Base-by-base conservation (phyloP, 768 basidiomycete genomes). In the Tricholoma sp. region DNA sequence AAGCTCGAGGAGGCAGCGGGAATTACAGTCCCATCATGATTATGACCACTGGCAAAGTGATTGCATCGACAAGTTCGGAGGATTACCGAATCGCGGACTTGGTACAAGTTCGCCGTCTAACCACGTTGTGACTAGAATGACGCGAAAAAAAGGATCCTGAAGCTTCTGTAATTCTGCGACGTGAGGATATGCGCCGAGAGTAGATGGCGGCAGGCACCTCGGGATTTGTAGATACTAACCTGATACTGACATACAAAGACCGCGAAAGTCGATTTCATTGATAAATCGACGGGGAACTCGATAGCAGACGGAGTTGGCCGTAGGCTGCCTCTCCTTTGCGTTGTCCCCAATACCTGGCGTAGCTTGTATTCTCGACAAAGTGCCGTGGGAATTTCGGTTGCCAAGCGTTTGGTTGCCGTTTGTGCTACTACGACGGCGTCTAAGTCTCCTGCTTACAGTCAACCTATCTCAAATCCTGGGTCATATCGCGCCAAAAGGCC, bases 51-150 rank as follows among this genome's bases (percentile, higher is more conserved):
- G 36, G 42, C 31, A 17, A 32, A 55, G 34, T 48, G 47, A 49
- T 49, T 49, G 47, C 13, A 45, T 55, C 44, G 59, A 59, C 55
- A 45, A 56, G 47, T 53, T 54, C 59, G 59, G 59, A 59, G 58
- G 36, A 50, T 58, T 54, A 37, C 47, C 53, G 55, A 37, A 33
- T 52, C 37, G 47, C 47, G 45, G 54, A 52, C 54, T 52, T 55
- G 17, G 24, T 13, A 18, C 48, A 61, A 49, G 48, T 62, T 24
- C 54, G 53, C 57, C 61, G 59, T 57, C 50, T 54, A 42, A 32
- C 50, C 54, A 55, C 39, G 42, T 55, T 45, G 8, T 56, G 55
- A 39, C 49, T 41, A 58, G 48, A 48, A 49, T 49, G 47, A 48
- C 47, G 47, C 47, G 47, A 48, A 31, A 17, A n/a, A 49, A 44